Evolutionary conservation across 495 filamentous ascomycete genomes (phyloP).

Genomic region (Lophium mytilinum): DNA sequence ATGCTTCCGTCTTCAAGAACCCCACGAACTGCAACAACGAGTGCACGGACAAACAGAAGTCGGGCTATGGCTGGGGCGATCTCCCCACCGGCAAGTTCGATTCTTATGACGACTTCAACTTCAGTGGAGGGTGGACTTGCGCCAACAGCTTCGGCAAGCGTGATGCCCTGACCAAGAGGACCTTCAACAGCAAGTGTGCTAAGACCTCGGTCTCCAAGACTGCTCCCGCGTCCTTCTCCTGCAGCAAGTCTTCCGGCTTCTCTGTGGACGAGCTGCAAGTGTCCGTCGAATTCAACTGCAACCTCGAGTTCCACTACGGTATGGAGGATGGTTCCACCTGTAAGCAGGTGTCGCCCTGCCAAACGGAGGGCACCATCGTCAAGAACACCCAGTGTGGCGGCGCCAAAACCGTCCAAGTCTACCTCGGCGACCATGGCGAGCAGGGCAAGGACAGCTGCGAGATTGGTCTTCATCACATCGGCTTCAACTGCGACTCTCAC

Average conservation of each 20-base stretch:
- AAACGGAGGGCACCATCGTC: constrained; percentile 54
- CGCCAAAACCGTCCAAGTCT: constrained; percentile 68
- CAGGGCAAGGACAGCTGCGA: constrained; percentile 43
- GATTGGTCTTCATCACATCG: constrained; percentile 67
- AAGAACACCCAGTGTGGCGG: constrained; percentile 86
- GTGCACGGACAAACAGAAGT: constrained; percentile 56
- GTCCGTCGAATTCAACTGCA: constrained; percentile 56
- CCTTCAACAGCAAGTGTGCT: constrained; percentile 56
- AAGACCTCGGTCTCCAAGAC: constrained; percentile 44
- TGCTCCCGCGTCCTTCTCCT: constrained; percentile 47
- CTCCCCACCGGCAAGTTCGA: constrained; percentile 55
- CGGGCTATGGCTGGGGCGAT: constrained; percentile 64
- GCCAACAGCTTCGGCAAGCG: constrained; percentile 45
- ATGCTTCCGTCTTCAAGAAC: constrained; percentile 50
- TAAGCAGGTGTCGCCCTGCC: constrained; percentile 62
- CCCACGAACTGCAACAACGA: constrained; percentile 70
- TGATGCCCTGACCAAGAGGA: constrained; percentile 33
- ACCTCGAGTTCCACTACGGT: constrained; percentile 73
- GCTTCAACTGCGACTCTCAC: constrained; percentile 66
- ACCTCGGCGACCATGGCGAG: constrained; percentile 53
- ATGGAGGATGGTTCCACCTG: constrained; percentile 75
- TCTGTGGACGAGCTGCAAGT: constrained; percentile 68
- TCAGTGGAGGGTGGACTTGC: constrained; percentile 65
- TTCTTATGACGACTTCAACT: constrained; percentile 62
- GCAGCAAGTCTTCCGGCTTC: constrained; percentile 48